Conservation (phyloP, 441 rosid species). For the Erysimum cheiri region DNA sequence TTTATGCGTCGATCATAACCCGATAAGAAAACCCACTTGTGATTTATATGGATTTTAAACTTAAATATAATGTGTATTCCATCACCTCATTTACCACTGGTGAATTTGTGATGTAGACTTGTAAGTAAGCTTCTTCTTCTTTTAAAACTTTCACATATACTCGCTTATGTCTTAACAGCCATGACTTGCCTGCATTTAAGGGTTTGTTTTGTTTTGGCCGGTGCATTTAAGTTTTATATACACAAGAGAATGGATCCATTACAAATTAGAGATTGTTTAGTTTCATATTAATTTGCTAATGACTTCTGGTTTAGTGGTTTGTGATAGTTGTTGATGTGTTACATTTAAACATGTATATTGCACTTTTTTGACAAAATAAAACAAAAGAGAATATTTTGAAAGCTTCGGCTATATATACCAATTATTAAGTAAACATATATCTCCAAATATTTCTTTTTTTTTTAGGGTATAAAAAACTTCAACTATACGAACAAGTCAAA, state of each 20-base stretch:
- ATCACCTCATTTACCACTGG: conserved; percentile 15
- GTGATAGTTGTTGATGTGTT: not conserved
- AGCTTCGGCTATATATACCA: not conserved
- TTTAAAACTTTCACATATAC: not conserved
- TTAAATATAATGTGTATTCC: conserved; percentile 1
- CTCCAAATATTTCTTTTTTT: not conserved
- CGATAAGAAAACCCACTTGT: conserved; percentile 23
- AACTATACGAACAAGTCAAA: not conserved
- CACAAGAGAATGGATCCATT: not conserved
- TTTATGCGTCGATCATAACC: conserved; percentile 19
- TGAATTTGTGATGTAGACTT: conserved; percentile 20
- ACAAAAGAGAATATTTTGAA: not conserved
- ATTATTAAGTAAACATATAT: not conserved
- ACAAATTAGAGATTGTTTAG: not conserved
- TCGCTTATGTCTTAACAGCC: conserved; percentile 4
- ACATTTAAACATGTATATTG: no score
- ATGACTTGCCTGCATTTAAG: conserved; percentile 12
- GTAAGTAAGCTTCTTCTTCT: conserved; percentile 12
- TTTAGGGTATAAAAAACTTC: not conserved
- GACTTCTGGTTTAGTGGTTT: not conserved
- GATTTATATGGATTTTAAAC: conserved; percentile 1
- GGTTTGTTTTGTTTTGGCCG: not conserved
- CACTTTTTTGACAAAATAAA: no score
- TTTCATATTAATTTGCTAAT: not conserved
- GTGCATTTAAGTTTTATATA: not conserved